These are phyloP conservation scores for Geosmithia flava DNA, from an alignment of 2,329 filamentous ascomycete species.

Conservation along the genomic window DNA sequence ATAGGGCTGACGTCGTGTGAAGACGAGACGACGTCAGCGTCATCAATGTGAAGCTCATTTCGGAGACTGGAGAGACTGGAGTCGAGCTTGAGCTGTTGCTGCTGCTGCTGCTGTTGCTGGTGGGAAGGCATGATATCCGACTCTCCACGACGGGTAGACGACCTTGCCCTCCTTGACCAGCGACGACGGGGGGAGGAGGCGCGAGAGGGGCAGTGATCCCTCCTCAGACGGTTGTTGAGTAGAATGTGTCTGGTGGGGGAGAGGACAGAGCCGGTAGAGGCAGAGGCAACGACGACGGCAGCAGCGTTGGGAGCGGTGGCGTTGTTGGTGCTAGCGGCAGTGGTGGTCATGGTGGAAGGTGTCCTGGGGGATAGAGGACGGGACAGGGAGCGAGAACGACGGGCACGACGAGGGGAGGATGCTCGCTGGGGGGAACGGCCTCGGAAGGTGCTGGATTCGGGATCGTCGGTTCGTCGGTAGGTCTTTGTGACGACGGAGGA, in stretches of 20 bases:
- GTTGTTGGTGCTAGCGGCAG: not conserved
- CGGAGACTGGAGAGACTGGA: conserved; percentile 15
- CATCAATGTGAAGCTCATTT: conserved; percentile 17
- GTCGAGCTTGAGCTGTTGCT: conserved; percentile 9
- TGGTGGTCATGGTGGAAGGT: not conserved
- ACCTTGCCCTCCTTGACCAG: not conserved
- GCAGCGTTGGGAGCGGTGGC: conserved; percentile 15
- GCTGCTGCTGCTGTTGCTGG: not conserved
- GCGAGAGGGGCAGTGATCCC: conserved; percentile 30
- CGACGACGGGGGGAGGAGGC: conserved; percentile 16
- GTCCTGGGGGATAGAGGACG: conserved; percentile 2
- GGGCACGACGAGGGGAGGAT: conserved; percentile 16
- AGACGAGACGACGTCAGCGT: not conserved
- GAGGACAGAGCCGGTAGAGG: conserved; percentile 9
- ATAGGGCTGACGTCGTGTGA: not conserved
- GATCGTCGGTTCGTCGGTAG: not conserved
- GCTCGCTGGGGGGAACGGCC: conserved; percentile 27
- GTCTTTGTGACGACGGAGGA: not conserved
- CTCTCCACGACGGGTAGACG: not conserved
- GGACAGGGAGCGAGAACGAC: not conserved
- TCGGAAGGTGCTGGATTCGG: conserved; percentile 24
- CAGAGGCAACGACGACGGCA: conserved; percentile 5
- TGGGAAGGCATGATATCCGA: not conserved
- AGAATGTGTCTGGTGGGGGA: conserved; percentile 28
- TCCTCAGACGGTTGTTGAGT: conserved; percentile 24